Base-by-base conservation (phyloP, 768 basidiomycete genomes). In the Ramaria rubella region DNA sequence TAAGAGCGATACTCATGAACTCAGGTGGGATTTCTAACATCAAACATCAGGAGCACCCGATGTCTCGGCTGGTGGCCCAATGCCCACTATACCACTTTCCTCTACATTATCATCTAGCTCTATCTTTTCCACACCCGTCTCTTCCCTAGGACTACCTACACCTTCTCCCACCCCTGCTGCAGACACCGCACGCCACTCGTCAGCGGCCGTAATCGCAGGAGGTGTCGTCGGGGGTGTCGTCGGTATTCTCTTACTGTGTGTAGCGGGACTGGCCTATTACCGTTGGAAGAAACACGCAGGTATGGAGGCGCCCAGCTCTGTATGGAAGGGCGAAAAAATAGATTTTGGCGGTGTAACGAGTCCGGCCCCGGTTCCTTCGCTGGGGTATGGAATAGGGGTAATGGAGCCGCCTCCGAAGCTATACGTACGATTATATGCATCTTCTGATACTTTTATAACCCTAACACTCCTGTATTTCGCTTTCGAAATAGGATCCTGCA, bases 171-270 rank as follows among this genome's bases (percentile, higher is more conserved):
- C 14, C 23, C 40, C 40, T 17, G 6, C 8, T 2, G n/a, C 40
- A 17, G n/a, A 17, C 23, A n/a, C 40, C n/a, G 36, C 36, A 4
- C 40, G 23, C 11, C 23, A 17, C 5, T 3, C 46, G 23, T 5
- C 80, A 60, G 74, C 79, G 2, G 83, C 82, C 2, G 80, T 80
- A 21, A 84, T 86, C 34, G 81, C 79, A 0, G 85, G 84, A 36
- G 84, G 85, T n/a, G 78, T 81, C 6, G 72, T 83, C 7, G 81
- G 81, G 3, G 81, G 77, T 14, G 3, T 60, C 40, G 34, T 24
- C 46, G 33, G 34, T 17, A 21, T 17, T 21, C 12, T 4, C 6
- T 9, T 59, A 6, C 24, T n/a, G 21, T 21, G 15, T 34, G 17
- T 52, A n/a, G 56, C 38, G 21, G 14, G 30, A 59, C 55, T 52